These are phyloP conservation scores for Lactifluus volemus DNA, from an alignment of 768 basidiomycete species.

Conservation along the genomic window DNA sequence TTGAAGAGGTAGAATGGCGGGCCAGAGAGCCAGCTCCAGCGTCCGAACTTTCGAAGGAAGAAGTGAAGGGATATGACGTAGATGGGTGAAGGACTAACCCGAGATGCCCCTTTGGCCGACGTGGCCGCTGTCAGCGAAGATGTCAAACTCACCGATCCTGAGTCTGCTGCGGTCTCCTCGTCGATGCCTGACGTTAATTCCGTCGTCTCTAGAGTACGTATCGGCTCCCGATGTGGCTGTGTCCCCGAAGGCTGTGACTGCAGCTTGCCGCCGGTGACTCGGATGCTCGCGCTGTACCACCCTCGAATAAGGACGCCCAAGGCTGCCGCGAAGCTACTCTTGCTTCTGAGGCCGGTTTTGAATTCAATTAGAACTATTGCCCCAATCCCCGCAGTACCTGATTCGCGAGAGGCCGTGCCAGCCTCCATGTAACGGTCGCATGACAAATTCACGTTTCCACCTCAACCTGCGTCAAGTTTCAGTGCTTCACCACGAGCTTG, in stretches of 20 bases:
- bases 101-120: neutral
- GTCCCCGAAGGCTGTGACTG: neutral
- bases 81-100: neutral
- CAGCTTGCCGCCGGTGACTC: neutral
- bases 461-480: neutral
- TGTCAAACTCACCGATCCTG: neutral
- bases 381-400: neutral
- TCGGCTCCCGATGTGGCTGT: neutral
- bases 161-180: neutral
- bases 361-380: neutral
- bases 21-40: neutral
- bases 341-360: neutral
- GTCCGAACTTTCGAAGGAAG: neutral
- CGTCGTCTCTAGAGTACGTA: neutral
- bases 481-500: neutral
- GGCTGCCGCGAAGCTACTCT: neutral
- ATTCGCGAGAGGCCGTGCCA: neutral
- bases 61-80: neutral
- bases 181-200: neutral
- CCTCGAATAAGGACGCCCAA: neutral
- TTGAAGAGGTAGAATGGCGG: slow-evolving; percentile 38
- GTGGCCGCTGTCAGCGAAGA: neutral
- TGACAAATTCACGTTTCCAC: slow-evolving; percentile 12
- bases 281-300: no score
- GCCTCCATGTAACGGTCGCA: neutral